phyloP scores from a whole-genome alignment of 1,284 basidiomycete genomes.

The Wallemia mellicola region DNA sequence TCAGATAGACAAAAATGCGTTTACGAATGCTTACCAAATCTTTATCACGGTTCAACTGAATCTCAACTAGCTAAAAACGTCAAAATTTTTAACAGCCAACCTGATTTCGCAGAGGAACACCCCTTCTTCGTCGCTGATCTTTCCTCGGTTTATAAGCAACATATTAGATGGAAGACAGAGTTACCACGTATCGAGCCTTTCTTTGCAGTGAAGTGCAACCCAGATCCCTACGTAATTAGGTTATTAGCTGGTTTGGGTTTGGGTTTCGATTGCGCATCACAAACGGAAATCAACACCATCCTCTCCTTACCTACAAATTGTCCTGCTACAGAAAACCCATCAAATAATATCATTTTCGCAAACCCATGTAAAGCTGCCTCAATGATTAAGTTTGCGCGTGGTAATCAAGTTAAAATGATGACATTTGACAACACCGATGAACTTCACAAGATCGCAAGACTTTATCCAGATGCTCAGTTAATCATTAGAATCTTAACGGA shows the following conservation, averaged over 20 bases:
- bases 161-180: conserved; percentile 47
- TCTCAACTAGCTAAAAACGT: not conserved
- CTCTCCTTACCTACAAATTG: conserved; percentile 31
- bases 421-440: conserved; percentile 98
- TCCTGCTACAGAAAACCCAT: conserved; percentile 5
- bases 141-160: conserved; percentile 57
- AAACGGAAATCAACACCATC: conserved; percentile 65
- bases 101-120: conserved; percentile 36
- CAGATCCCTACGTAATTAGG: conserved; percentile 73
- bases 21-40: conserved; percentile 1
- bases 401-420: conserved; percentile 58
- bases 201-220: conserved; percentile 93
- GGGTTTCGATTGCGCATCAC: conserved; percentile 96
- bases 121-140: conserved; percentile 94
- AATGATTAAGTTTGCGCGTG: conserved; percentile 60
- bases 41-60: conserved; percentile 1
- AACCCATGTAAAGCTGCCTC: conserved; percentile 95
- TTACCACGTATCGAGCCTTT: conserved; percentile 72
- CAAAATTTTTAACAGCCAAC: not conserved
- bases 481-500: conserved; percentile 87
- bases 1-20: not conserved
- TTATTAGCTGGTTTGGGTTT: conserved; percentile 64
- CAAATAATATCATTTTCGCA: conserved; percentile 64
- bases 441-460: conserved; percentile 69
- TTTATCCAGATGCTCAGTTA: conserved; percentile 54